phyloP scores from a whole-genome alignment of 176 grass and related monocot species.

The Dactylis glomerata region DNA sequence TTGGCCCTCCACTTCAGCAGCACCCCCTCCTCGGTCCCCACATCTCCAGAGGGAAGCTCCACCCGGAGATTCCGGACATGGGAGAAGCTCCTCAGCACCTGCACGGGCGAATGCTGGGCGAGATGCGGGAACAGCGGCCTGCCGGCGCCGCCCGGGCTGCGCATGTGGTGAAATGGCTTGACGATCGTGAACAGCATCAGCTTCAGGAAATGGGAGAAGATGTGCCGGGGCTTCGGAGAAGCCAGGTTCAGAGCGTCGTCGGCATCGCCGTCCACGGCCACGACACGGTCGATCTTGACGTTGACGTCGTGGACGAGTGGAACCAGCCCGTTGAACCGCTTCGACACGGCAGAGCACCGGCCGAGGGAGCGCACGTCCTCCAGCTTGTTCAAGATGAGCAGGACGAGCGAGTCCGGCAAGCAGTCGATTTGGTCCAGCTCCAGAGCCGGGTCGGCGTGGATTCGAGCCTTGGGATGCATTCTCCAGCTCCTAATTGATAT shows the following conservation, averaged over 20 bases:
- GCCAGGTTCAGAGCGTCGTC: slow-evolving; percentile 53
- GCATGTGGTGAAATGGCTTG: slow-evolving; percentile 64
- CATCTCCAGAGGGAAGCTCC: slow-evolving; percentile 71
- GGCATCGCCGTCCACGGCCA: slow-evolving; percentile 48
- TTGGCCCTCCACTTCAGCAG: slow-evolving; percentile 74
- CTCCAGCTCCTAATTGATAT: neutral
- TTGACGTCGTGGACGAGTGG: slow-evolving; percentile 64
- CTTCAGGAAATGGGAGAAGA: slow-evolving; percentile 64
- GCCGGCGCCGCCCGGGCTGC: slow-evolving; percentile 11
- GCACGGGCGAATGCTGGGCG: slow-evolving; percentile 63
- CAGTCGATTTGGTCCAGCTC: slow-evolving; percentile 61
- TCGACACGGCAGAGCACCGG: slow-evolving; percentile 70
- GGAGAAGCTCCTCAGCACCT: slow-evolving; percentile 64
- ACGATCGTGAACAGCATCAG: slow-evolving; percentile 49
- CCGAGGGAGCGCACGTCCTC: slow-evolving; percentile 70
- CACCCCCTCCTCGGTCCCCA: slow-evolving; percentile 60
- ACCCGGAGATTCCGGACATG: slow-evolving; percentile 64
- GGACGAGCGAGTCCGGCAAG: slow-evolving; percentile 64
- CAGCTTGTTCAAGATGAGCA: slow-evolving; percentile 77
- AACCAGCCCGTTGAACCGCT: slow-evolving; percentile 60
- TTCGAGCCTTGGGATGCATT: slow-evolving; percentile 63
- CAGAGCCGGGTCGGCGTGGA: slow-evolving; percentile 49
- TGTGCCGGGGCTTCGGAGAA: slow-evolving; percentile 37
- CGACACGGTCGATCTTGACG: slow-evolving; percentile 76
- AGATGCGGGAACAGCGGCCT: slow-evolving; percentile 56